A percentile compares a stretch with the other conserved stretches of the same genome.
phyloP scores from a whole-genome alignment of 2,329 filamentous ascomycete species.

The Aspergillus bombycis region DNA sequence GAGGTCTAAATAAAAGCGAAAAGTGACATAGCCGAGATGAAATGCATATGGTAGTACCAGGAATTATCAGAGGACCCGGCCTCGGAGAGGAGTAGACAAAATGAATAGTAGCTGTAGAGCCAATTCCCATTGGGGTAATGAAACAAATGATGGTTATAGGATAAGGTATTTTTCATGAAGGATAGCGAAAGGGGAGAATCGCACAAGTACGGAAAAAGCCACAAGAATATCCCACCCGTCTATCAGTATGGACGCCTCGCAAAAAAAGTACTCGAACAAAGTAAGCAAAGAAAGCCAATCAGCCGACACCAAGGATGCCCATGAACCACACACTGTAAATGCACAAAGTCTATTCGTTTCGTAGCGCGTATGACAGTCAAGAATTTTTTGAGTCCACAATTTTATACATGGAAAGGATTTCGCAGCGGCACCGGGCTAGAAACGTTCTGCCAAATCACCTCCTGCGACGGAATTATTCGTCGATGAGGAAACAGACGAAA shows the following conservation, averaged over 20 bases:
- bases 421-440: constrained; percentile 32
- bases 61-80: background rate
- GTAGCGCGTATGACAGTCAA: constrained; percentile 36
- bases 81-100: constrained; percentile 13
- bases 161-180: background rate
- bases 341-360: constrained; percentile 47
- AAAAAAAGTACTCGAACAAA: constrained; percentile 23
- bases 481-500: constrained; percentile 75
- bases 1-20: constrained; percentile 11
- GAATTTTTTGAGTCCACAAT: constrained; percentile 13
- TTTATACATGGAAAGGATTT: constrained; percentile 15
- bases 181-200: background rate
- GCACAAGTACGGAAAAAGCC: constrained; percentile 19
- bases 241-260: constrained; percentile 29
- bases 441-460: constrained; percentile 65
- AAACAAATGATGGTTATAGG: background rate
- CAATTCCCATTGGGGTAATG: constrained; percentile 15
- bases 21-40: background rate
- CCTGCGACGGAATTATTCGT: constrained; percentile 77
- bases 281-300: constrained; percentile 16
- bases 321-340: constrained; percentile 38
- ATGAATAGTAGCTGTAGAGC: constrained; percentile 17
- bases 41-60: constrained; percentile 3
- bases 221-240: constrained; percentile 29
- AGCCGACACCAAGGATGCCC: constrained; percentile 43